phyloP scores from a whole-genome alignment of 208 protist genomes.

The Leptomonas seymouri region DNA sequence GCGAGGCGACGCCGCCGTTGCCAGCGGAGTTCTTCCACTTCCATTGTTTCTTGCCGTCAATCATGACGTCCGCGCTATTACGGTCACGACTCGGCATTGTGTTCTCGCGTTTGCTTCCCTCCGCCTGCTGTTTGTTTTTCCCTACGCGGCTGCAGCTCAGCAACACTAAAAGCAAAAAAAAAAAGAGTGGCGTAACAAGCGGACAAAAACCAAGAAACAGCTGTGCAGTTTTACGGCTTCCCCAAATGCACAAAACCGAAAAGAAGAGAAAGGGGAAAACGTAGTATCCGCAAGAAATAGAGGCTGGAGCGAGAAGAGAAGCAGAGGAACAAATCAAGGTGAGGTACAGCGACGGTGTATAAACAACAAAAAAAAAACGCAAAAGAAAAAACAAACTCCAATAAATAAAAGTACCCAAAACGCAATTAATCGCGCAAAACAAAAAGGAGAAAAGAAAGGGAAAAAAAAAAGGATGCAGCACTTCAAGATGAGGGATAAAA shows the following conservation, averaged over 20 bases:
- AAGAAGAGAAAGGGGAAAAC: not conserved
- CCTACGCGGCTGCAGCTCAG: no score
- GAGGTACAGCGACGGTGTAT: no score
- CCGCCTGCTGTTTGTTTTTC: no score
- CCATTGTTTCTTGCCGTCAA: constrained; percentile 16
- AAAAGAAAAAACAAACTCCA: no score
- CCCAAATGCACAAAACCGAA: not conserved
- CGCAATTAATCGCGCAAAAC: no score
- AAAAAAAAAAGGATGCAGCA: no score
- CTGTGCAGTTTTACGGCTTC: not conserved
- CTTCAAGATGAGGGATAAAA: no score
- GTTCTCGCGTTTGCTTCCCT: no score
- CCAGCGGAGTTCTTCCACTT: constrained; percentile 11
- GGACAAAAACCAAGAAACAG: not conserved
- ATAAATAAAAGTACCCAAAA: no score
- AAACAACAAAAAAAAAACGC: no score
- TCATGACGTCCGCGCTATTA: constrained; percentile 8
- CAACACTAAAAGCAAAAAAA: not conserved
- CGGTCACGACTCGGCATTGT: constrained; percentile 8
- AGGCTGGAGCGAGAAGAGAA: not conserved
- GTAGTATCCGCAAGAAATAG: not conserved
- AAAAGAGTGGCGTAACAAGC: not conserved
- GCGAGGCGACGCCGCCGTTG: constrained; percentile 5
- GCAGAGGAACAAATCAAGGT: not conserved
- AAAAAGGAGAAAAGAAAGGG: no score